Evolutionary conservation across 1,139 yeast species (phyloP), one percentile per base, ranked within the genome.

Genomic region (Eremothecium cymbalariae): DNA sequence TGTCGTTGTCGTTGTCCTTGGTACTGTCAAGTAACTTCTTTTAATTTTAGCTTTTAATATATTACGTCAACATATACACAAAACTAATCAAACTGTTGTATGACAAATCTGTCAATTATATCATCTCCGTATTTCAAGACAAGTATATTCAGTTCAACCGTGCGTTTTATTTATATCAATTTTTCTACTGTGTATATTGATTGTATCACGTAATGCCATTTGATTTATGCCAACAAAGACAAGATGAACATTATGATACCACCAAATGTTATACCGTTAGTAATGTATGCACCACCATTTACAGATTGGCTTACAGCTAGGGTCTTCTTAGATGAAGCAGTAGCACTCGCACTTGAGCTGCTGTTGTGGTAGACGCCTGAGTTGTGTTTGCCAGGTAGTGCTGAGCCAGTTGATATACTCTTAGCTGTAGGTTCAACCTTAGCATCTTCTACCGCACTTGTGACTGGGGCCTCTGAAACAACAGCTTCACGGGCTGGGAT

Each of bases 221-320:
- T 21, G 24, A 11, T 11, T 27, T 27, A 27, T 27, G 30, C 30
- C 30, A 27, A 16, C 30, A 27, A 27, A 4, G 30, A 27, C 21
- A 27, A 27, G 21, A 27, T 27, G 30, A 27, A 27, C 19, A 27
- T 27, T 14, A 27, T 11, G 21, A 27, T 27, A 27, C 30, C 30
- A 27, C 30, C 30, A 17, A 27, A 11, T 8, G 30, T 27, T 27
- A 27, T 19, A 18, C 30, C 30, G 14, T 27, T 27, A 14, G 30
- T 17, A 14, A 27, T 21, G 7, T 27, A 27, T 3, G 30, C 30
- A 27, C 30, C 30, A 18, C 15, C 30, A 21, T 27, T 27, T 11
- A 27, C 30, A 17, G 30, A 27, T 27, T 27, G 30, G 14, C 30
- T 27, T 11, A 27, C 14, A 16, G 19, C 30, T 11, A 27, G 12